Percentiles rank a stretch among this genome's conserved stretches.
Evolutionary conservation across 805 yeast species (phyloP).

Genomic region (Yarrowia deformans): DNA sequence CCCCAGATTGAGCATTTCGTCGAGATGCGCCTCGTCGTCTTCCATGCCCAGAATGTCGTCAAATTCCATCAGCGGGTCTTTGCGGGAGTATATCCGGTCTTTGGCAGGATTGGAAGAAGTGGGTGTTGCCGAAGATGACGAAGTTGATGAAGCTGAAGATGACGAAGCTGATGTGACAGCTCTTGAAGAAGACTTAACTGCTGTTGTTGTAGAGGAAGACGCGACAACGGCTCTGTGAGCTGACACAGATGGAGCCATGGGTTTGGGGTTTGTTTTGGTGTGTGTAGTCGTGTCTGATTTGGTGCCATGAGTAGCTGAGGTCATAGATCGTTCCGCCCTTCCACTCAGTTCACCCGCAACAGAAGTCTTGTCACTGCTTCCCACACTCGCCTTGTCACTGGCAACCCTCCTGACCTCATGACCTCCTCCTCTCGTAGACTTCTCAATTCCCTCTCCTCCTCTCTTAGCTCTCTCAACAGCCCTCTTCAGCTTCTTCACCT

Average conservation of each 20-base stretch:
- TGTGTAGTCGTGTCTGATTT: neutral
- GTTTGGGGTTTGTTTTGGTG: neutral
- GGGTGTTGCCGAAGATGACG: neutral
- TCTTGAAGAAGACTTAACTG: too few species aligned
- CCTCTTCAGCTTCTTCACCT: neutral
- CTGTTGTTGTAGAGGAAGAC: neutral
- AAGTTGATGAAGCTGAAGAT: neutral
- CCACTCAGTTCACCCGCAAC: too few species aligned
- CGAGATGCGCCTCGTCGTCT: conserved; percentile 5
- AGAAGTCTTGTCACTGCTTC: too few species aligned
- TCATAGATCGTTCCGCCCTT: neutral
- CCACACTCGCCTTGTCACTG: too few species aligned
- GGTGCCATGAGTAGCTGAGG: too few species aligned
- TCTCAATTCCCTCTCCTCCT: too few species aligned
- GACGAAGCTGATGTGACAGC: neutral
- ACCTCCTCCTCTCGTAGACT: too few species aligned
- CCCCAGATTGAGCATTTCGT: neutral
- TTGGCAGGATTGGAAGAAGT: neutral
- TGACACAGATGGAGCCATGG: neutral
- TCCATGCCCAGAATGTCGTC: neutral
- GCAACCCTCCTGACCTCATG: too few species aligned
- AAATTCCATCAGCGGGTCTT: conserved; percentile 19
- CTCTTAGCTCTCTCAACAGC: neutral
- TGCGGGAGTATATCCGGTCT: neutral
- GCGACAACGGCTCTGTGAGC: too few species aligned